Evolutionary conservation across 305 asterid genomes (phyloP), one percentile per base, ranked within the genome.

Genomic region (Fraxinus baroniana): DNA sequence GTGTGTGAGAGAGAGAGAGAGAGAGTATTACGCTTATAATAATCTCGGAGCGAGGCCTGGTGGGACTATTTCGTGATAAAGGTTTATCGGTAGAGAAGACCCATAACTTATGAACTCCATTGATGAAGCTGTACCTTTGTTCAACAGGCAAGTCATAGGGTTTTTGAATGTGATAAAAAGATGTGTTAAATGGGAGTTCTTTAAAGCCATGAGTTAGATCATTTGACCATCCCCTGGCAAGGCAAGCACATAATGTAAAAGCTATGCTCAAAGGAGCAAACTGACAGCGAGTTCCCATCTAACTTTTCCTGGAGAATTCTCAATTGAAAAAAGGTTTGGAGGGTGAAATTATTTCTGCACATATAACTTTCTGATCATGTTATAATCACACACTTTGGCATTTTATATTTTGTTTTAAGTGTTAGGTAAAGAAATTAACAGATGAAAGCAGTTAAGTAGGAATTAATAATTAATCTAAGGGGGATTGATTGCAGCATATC

Each of bases 81-180:
- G 90, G 87, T 7, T 85, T 87, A 60, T 87, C 88, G 0, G 77
- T 74, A 6, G 80, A 68, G 41, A 37, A 83, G 41, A 85, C 88
- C 87, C 90, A 81, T 33, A 85, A 73, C 37, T 32, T 87, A 32
- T 83, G 87, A 62, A 83, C 86, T 83, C 90, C 88, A 66, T 85
- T 49, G n/a, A 74, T 80, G 60, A 78, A 87, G 71, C 78, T 79
- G 76, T 86, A 86, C 8, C 86, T 78, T 44, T 86, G 85, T 35
- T 86, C 55, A 2, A 72, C 52, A 1, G 87, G 84, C 0, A 87
- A 74, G 64, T 81, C 64, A 39, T 78, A 85, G 10, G 90, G 87
- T 79, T 83, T 85, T 26, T 87, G 88, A 49, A 87, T 81, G 24
- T 78, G 24, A 22, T 78, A 83, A 17, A 52, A 64, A 5, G 85